phyloP scores from a whole-genome alignment of 1,139 yeast genomes.

The Saccharomyces pastorianus region DNA sequence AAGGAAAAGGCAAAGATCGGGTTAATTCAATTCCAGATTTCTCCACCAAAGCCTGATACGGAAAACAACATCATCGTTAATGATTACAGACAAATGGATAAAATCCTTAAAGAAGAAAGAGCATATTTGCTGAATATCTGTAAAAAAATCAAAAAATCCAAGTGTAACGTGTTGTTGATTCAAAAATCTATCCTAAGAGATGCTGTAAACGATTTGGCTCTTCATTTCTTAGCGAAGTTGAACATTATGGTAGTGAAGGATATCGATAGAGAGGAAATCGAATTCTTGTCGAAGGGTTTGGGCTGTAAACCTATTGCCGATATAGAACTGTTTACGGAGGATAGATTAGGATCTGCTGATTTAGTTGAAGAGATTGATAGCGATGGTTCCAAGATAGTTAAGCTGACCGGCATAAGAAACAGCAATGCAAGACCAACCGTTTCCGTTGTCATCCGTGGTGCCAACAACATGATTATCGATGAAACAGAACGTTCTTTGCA shows the following conservation, averaged over 20 bases:
- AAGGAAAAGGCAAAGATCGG: conserved; percentile 92
- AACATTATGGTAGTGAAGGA: conserved; percentile 92
- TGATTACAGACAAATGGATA: conserved; percentile 98
- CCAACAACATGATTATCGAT: conserved; percentile 79
- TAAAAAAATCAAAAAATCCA: conserved; percentile 91
- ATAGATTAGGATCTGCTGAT: conserved; percentile 86
- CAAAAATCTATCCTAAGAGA: conserved; percentile 94
- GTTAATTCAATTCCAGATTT: conserved; percentile 86
- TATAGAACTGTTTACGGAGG: conserved; percentile 84
- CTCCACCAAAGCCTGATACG: conserved; percentile 99
- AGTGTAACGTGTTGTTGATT: conserved; percentile 86
- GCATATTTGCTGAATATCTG: conserved; percentile 89
- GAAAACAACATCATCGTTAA: conserved; percentile 95
- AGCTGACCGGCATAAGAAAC: conserved; percentile 74
- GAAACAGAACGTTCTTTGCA: conserved; percentile 96
- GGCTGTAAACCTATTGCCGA: conserved; percentile 97
- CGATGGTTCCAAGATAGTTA: conserved; percentile 86
- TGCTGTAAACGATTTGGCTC: conserved; percentile 92
- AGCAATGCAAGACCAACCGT: conserved; percentile 60
- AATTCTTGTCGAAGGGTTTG: conserved; percentile 80
- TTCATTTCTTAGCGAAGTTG: conserved; percentile 86
- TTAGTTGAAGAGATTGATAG: conserved; percentile 86
- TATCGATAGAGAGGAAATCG: conserved; percentile 93
- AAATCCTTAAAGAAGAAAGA: conserved; percentile 93
- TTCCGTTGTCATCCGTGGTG: conserved; percentile 90